phyloP scores from a whole-genome alignment of 495 filamentous ascomycete species.

The Aspergillus ostianus region DNA sequence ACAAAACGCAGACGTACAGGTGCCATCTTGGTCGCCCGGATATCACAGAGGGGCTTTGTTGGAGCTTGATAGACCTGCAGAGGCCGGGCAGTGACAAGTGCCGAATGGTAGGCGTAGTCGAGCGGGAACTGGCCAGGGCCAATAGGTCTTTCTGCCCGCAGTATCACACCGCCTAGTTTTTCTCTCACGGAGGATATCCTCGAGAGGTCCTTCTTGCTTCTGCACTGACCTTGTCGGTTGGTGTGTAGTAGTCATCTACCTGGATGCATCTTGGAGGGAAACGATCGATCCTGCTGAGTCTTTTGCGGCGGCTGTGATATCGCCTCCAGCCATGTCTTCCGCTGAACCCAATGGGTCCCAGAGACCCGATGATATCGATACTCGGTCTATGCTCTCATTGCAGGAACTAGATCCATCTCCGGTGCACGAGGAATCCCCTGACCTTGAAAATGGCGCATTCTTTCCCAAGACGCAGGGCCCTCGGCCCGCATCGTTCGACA shows the following conservation, averaged over 20 bases:
- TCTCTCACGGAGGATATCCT: too few relatives aligned
- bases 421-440: conserved; percentile 60
- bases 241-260: too few relatives aligned
- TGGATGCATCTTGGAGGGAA: too few relatives aligned
- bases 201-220: too few relatives aligned
- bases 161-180: not conserved
- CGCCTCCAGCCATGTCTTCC: conserved; percentile 12
- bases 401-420: conserved; percentile 79
- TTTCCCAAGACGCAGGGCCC: conserved; percentile 39
- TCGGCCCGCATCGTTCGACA: conserved; percentile 12
- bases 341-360: conserved; percentile 3
- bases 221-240: too few relatives aligned
- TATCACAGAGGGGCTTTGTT: not conserved
- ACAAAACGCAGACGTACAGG: conserved; percentile 13
- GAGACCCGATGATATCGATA: conserved; percentile 35
- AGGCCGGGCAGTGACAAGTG: not conserved
- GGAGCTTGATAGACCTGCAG: too few relatives aligned
- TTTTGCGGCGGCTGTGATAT: too few relatives aligned
- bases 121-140: not conserved
- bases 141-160: not conserved
- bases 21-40: conserved; percentile 12
- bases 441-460: conserved; percentile 56
- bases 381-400: conserved; percentile 59
- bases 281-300: too few relatives aligned
- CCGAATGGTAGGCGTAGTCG: not conserved